Evolutionary conservation across 1,284 basidiomycete species (phyloP).

Genomic region (Meira nashicola): DNA sequence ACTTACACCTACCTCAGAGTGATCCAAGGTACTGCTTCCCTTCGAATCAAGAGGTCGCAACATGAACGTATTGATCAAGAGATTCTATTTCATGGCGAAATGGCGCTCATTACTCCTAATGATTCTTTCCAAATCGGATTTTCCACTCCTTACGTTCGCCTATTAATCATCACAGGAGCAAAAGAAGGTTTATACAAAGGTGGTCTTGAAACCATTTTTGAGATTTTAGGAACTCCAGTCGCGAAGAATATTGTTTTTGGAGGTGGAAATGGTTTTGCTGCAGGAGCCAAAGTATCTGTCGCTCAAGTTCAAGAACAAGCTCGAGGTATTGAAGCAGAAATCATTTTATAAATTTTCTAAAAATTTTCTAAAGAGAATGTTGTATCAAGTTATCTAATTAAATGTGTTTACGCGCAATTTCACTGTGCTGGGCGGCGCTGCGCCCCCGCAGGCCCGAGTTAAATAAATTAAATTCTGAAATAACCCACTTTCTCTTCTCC

Average conservation of each 20-base stretch:
- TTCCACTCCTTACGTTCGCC: constrained; percentile 53
- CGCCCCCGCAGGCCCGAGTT: no score
- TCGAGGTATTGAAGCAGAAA: no score
- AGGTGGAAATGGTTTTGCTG: no score
- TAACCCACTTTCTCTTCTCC: no score
- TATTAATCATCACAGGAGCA: constrained; percentile 53
- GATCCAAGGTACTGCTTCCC: background rate
- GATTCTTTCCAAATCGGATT: constrained; percentile 50
- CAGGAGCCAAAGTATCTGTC: no score
- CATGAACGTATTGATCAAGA: constrained; percentile 9
- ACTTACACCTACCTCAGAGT: constrained; percentile 9
- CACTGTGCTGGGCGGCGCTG: no score
- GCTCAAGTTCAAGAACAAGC: no score
- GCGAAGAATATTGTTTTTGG: background rate
- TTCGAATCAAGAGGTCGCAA: background rate
- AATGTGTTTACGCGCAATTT: no score
- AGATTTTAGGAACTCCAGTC: constrained; percentile 25
- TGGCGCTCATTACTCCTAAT: constrained; percentile 48
- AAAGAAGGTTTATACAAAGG: constrained; percentile 52
- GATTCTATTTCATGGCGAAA: constrained; percentile 51
- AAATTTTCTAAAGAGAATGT: no score
- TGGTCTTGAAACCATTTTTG: constrained; percentile 26
- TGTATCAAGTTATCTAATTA: no score
- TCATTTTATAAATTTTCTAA: no score
- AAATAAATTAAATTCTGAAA: no score